These are phyloP conservation scores for Hymenoscyphus fructigenus DNA, from an alignment of 2,329 filamentous ascomycete species.

Conservation along the genomic window DNA sequence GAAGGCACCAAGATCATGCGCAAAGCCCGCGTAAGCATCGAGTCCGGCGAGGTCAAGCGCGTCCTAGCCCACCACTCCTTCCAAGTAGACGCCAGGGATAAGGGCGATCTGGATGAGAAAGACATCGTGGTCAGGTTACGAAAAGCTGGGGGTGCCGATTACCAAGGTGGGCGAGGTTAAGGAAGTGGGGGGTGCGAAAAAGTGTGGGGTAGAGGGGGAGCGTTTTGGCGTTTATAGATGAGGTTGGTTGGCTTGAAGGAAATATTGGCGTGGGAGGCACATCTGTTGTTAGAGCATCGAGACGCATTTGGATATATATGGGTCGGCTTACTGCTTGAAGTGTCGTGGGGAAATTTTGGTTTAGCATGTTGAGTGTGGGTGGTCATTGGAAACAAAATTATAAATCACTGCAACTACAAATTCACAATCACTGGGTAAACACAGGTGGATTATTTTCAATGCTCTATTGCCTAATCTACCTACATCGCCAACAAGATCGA, in stretches of 20 bases:
- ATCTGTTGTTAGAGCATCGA: neutral
- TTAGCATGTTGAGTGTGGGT: neutral
- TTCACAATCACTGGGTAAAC: neutral
- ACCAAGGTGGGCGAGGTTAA: constrained; percentile 60
- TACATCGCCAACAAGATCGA: constrained; percentile 30
- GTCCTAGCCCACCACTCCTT: constrained; percentile 65
- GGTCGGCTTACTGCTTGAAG: neutral
- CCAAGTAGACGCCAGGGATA: constrained; percentile 60
- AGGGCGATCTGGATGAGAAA: constrained; percentile 58
- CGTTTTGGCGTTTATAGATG: constrained; percentile 10
- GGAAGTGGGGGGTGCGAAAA: neutral
- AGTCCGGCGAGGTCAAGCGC: constrained; percentile 64
- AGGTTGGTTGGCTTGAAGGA: constrained; percentile 4
- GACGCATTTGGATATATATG: neutral
- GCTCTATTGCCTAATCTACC: constrained; percentile 31
- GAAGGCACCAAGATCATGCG: constrained; percentile 65
- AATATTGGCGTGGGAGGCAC: neutral
- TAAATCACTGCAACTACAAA: neutral
- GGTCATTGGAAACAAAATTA: neutral
- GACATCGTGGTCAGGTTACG: constrained; percentile 61
- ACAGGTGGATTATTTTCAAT: constrained; percentile 15
- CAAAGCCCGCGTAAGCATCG: constrained; percentile 66
- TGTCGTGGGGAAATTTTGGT: neutral
- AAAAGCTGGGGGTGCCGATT: constrained; percentile 69
- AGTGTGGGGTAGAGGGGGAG: constrained; percentile 12